A percentile compares a stretch with the other conserved stretches of the same genome.
Conservation (phyloP, 1,284 basidiomycete species). For the Trichosporon coremiiforme region DNA sequence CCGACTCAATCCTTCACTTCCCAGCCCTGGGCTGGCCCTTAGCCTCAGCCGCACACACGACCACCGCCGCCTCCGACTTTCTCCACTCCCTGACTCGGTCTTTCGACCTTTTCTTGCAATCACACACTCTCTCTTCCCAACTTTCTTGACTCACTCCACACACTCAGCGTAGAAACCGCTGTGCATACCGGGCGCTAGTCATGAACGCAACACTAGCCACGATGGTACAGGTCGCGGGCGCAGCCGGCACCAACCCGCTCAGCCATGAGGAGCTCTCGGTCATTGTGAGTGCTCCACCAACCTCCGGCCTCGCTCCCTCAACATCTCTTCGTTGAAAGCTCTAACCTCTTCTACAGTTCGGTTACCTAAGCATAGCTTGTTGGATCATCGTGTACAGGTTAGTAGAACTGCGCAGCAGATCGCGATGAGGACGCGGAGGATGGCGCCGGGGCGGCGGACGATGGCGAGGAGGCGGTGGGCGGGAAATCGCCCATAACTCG, state of each 20-base stretch:
- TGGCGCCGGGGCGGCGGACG: not conserved
- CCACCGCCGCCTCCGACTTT: not conserved
- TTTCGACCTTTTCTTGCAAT: not conserved
- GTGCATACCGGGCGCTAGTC: not conserved
- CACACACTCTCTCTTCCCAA: not conserved
- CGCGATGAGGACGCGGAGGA: not conserved
- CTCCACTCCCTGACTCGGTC: not conserved
- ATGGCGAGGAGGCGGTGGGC: not conserved
- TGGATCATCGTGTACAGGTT: conserved; percentile 50
- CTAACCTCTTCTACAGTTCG: conserved; percentile 12
- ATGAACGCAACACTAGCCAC: conserved; percentile 3
- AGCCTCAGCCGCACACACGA: not conserved
- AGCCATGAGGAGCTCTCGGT: conserved; percentile 22
- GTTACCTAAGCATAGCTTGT: conserved; percentile 38
- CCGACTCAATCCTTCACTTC: conserved; percentile 10
- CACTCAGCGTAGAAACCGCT: not conserved
- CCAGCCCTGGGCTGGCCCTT: too few species aligned
- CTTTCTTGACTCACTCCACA: not conserved
- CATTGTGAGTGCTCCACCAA: conserved; percentile 50
- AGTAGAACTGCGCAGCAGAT: not conserved
- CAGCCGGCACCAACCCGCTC: conserved; percentile 5
- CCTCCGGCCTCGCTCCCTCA: not conserved
- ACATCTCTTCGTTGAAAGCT: conserved; percentile 2
- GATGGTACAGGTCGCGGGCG: not conserved
- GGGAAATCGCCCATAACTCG: not conserved